A percentile compares a stretch with the other conserved stretches of the same genome.
phyloP scores from a whole-genome alignment of 2,329 filamentous ascomycete genomes.

The Celoporthe dispersa region DNA sequence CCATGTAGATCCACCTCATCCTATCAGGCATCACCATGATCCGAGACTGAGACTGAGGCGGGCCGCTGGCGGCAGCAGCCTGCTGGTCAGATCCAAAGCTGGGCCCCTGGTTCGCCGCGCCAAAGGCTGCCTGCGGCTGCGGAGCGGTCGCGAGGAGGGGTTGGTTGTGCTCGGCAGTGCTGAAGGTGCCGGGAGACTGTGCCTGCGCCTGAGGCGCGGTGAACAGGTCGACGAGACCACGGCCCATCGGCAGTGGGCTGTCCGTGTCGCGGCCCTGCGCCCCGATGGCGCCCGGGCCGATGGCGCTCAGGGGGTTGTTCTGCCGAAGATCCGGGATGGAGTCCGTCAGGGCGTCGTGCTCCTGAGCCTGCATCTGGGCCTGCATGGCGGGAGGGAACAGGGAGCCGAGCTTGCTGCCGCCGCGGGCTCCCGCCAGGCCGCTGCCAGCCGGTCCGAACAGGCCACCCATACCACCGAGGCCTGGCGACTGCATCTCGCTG shows the following conservation, averaged over 20 bases:
- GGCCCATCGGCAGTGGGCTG: constrained; percentile 59
- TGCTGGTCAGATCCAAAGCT: constrained; percentile 42
- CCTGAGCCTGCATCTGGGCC: constrained; percentile 80
- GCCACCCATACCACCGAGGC: constrained; percentile 66
- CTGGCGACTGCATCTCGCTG: constrained; percentile 74
- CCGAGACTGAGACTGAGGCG: constrained; percentile 71
- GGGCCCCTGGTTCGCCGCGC: constrained; percentile 33
- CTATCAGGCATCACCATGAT: constrained; percentile 99
- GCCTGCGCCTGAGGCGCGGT: constrained; percentile 41
- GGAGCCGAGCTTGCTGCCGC: constrained; percentile 81
- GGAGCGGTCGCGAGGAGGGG: constrained; percentile 40
- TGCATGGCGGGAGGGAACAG: constrained; percentile 90
- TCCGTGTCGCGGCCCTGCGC: constrained; percentile 60
- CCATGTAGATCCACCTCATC: constrained; percentile 98
- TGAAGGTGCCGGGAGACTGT: constrained; percentile 43
- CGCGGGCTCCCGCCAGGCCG: constrained; percentile 61
- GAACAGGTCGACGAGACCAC: constrained; percentile 61
- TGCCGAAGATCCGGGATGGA: constrained; percentile 64
- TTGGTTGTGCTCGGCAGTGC: constrained; percentile 44
- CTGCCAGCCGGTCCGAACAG: constrained; percentile 70
- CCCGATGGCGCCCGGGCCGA: constrained; percentile 65
- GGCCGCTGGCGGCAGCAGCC: constrained; percentile 42
- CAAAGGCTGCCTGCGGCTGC: constrained; percentile 37
- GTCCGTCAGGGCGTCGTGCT: constrained; percentile 65
- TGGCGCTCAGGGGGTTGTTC: constrained; percentile 66